Percentiles rank a stretch among this genome's conserved stretches.
Evolutionary conservation across 1,139 yeast species (phyloP).

Genomic region (Pichia sp.): DNA sequence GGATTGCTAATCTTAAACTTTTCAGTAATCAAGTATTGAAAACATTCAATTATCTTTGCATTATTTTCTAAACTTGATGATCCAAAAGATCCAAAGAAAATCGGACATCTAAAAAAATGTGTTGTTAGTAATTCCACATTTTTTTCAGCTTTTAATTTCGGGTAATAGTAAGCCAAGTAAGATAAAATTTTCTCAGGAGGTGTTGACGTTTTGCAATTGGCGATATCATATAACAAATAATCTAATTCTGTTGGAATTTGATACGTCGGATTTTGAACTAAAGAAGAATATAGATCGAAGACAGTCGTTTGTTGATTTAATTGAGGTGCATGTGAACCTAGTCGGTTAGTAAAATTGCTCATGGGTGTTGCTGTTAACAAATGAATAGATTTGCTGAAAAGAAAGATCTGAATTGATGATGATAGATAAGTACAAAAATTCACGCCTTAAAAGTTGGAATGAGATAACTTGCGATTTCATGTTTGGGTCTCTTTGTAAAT

Average conservation of each 20-base stretch:
- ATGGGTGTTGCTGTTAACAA: too few relatives aligned
- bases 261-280: not conserved
- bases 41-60: conserved; percentile 43
- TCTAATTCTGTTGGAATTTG: conserved; percentile 40
- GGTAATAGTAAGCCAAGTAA: conserved; percentile 53
- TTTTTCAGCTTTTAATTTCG: conserved; percentile 51
- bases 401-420: too few relatives aligned
- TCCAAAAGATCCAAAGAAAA: conserved; percentile 31
- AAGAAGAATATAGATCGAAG: too few relatives aligned
- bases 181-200: conserved; percentile 40
- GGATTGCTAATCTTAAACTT: conserved; percentile 60
- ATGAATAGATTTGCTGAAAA: too few relatives aligned
- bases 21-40: conserved; percentile 42
- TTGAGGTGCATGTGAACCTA: conserved; percentile 15
- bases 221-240: conserved; percentile 39
- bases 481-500: too few relatives aligned
- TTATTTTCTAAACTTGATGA: conserved; percentile 24
- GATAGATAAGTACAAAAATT: too few relatives aligned
- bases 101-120: conserved; percentile 44
- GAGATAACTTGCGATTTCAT: too few relatives aligned
- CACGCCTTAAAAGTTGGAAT: too few relatives aligned
- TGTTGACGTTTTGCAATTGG: conserved; percentile 34
- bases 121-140: conserved; percentile 49
- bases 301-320: too few relatives aligned
- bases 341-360: conserved; percentile 15